These are phyloP conservation scores for Plasmodium gonderi DNA, from an alignment of 169 alveolate genomes.

Conservation along the genomic window DNA sequence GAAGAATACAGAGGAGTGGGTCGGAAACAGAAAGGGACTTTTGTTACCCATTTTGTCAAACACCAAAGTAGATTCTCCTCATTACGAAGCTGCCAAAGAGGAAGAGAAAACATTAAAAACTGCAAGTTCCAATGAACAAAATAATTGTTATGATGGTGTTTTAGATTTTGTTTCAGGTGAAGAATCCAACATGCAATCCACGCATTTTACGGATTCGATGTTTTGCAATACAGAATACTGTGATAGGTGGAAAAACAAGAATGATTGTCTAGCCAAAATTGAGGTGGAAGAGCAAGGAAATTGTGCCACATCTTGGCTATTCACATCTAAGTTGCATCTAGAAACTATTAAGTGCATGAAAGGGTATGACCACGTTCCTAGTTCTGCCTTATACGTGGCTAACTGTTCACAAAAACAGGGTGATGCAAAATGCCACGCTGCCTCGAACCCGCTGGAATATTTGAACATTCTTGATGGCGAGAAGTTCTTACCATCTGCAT, in stretches of 20 bases:
- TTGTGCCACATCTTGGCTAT: slow-evolving; percentile 8
- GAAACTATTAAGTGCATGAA: slow-evolving; percentile 14
- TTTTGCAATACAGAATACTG: slow-evolving; percentile 1
- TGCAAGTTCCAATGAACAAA: not conserved
- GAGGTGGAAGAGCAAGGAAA: not conserved
- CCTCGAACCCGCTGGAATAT: slow-evolving; percentile 6
- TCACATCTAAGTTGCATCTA: not conserved
- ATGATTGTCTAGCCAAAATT: not conserved
- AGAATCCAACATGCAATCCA: not conserved
- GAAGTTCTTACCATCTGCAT: not conserved
- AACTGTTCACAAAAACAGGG: not conserved
- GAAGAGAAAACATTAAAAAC: not conserved
- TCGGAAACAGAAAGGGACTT: not conserved
- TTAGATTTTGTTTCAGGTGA: not conserved
- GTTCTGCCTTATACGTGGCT: slow-evolving; percentile 13
- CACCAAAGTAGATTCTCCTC: not conserved
- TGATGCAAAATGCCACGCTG: not conserved
- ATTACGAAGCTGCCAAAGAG: not conserved
- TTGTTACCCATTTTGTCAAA: not conserved
- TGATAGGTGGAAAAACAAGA: not conserved
- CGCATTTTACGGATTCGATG: not conserved
- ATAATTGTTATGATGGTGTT: not conserved
- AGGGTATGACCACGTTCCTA: not conserved
- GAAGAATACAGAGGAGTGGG: not conserved
- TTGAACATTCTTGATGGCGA: not conserved